A percentile compares a stretch with the other conserved stretches of the same genome.
Conservation (phyloP, 2,329 filamentous ascomycete species). For the Aspergillus luchuensis region DNA sequence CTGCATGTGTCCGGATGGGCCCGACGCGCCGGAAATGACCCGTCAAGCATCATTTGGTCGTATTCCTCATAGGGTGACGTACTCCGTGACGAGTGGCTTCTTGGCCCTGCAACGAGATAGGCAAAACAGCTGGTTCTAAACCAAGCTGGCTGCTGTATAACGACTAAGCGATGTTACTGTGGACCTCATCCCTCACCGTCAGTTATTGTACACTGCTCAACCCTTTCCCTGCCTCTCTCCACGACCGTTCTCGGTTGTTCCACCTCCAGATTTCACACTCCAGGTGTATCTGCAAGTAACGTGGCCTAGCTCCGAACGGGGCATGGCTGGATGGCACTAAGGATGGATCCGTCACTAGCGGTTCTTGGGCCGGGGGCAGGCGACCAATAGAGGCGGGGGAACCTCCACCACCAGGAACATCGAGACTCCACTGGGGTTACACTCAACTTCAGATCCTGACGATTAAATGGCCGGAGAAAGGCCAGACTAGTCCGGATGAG, state of each 20-base stretch:
- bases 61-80: conserved; percentile 4
- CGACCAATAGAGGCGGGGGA: background rate
- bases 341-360: background rate
- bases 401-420: background rate
- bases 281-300: conserved; percentile 4
- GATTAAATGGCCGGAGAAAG: conserved; percentile 4
- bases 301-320: conserved; percentile 4
- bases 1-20: background rate
- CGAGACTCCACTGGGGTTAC: background rate
- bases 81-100: conserved; percentile 10
- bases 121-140: background rate
- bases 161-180: background rate
- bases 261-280: background rate
- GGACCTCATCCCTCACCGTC: no score
- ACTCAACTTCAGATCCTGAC: conserved; percentile 7
- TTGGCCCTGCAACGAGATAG: background rate
- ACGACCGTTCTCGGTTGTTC: background rate
- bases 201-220: background rate
- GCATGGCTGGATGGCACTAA: background rate
- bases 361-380: background rate
- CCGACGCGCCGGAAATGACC: conserved; percentile 4
- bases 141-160: background rate
- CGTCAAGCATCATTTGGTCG: background rate
- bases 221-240: background rate
- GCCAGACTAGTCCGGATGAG: background rate